phyloP scores from a whole-genome alignment of 176 grass and related monocot genomes.

The Oryza meridionalis region DNA sequence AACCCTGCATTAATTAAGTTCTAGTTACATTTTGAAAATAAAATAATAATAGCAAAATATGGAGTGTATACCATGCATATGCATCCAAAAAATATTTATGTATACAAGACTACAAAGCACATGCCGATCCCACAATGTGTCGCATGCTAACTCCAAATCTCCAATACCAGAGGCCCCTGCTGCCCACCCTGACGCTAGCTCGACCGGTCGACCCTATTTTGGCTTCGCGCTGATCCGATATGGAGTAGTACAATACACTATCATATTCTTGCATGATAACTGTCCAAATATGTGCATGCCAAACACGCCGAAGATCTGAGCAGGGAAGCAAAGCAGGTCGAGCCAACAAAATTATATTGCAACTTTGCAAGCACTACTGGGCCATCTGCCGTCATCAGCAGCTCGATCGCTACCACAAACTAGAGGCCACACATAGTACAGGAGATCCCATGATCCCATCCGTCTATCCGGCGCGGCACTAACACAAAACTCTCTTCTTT shows the following conservation, averaged over 20 bases:
- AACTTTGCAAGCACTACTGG: background rate
- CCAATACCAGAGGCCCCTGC: too few species aligned
- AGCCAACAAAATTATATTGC: background rate
- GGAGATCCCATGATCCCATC: constrained; percentile 12
- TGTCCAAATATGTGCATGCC: background rate
- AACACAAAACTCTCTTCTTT: background rate
- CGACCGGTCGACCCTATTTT: too few species aligned
- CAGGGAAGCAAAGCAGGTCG: background rate
- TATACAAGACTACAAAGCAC: too few species aligned
- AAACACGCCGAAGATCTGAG: background rate
- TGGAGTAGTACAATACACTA: background rate
- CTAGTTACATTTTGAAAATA: too few species aligned
- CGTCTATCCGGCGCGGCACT: constrained; percentile 38
- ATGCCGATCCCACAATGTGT: too few species aligned
- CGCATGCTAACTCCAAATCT: too few species aligned
- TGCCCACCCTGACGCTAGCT: too few species aligned
- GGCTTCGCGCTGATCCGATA: too few species aligned
- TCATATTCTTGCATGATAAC: background rate
- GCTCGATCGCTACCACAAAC: background rate
- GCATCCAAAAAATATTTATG: too few species aligned
- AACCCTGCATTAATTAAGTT: too few species aligned
- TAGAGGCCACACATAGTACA: background rate
- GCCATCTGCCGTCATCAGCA: background rate
- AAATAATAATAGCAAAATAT: too few species aligned
- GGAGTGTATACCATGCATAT: too few species aligned